These are phyloP conservation scores for Paracorniculantispora psalliotae DNA, from an alignment of 2,329 filamentous ascomycete species.

Conservation along the genomic window DNA sequence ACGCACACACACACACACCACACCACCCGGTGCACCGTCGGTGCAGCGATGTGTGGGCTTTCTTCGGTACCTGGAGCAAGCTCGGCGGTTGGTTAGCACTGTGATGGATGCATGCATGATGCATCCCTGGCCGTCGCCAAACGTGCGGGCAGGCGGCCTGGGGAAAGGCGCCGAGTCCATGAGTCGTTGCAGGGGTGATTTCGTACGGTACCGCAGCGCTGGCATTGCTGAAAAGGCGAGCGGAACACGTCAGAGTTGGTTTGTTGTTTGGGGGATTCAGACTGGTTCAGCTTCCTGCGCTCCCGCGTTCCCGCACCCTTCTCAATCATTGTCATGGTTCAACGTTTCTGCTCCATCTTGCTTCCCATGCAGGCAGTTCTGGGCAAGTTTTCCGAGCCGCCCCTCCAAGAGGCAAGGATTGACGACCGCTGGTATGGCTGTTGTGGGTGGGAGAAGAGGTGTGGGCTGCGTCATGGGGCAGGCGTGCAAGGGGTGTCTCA, in stretches of 20 bases:
- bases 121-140: conserved; percentile 16
- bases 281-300: background rate
- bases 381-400: conserved; percentile 5
- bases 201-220: background rate
- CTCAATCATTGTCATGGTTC: background rate
- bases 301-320: background rate
- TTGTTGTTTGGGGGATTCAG: background rate
- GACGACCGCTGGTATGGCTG: conserved; percentile 15
- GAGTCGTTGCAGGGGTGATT: conserved; percentile 13
- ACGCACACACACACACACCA: background rate
- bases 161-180: conserved; percentile 15
- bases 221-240: background rate
- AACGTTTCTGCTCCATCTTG: conserved; percentile 4
- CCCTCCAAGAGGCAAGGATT: conserved; percentile 6
- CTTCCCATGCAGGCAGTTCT: conserved; percentile 16
- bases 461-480: conserved; percentile 25
- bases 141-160: conserved; percentile 28
- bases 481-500: conserved; percentile 28
- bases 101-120: conserved; percentile 19
- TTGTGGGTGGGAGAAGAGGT: conserved; percentile 21
- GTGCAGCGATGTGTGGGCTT: background rate
- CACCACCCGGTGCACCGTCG: background rate
- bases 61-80: conserved; percentile 11
- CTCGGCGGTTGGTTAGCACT: conserved; percentile 17
- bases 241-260: background rate